phyloP scores from a whole-genome alignment of 1,284 basidiomycete genomes.

The Pterulicium gracile region DNA sequence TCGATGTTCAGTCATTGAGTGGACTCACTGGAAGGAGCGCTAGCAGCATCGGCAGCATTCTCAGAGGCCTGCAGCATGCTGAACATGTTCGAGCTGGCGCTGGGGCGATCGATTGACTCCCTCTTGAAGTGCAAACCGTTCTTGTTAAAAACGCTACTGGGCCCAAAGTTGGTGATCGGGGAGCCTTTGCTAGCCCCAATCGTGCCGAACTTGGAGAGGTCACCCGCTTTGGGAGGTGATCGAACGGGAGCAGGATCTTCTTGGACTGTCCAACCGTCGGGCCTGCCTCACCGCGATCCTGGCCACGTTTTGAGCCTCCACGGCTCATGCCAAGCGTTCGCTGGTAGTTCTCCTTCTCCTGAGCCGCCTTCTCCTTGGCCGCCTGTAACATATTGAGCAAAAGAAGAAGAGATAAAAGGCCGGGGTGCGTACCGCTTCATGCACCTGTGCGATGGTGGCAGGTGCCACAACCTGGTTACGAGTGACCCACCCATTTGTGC shows the following conservation, averaged over 20 bases:
- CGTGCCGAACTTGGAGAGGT: conserved; percentile 83
- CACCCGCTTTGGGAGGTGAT: conserved; percentile 71
- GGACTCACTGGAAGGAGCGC: too few relatives aligned
- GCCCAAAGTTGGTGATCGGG: conserved; percentile 61
- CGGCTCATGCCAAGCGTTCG: conserved; percentile 39
- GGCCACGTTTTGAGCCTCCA: conserved; percentile 82
- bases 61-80: conserved; percentile 61
- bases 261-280: conserved; percentile 87
- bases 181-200: conserved; percentile 47
- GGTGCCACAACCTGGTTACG: conserved; percentile 64
- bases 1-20: too few relatives aligned
- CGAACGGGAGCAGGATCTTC: conserved; percentile 45
- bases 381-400: conserved; percentile 26
- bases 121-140: conserved; percentile 60
- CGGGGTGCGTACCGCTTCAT: too few relatives aligned
- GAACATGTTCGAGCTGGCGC: conserved; percentile 83
- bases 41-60: conserved; percentile 26
- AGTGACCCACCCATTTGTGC: conserved; percentile 9
- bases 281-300: conserved; percentile 52
- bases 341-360: conserved; percentile 50
- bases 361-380: conserved; percentile 56
- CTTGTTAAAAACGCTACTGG: conserved; percentile 71
- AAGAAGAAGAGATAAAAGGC: conserved; percentile 6
- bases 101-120: conserved; percentile 66
- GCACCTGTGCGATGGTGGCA: conserved; percentile 82